Conservation (phyloP, 352 stramenopile genomes). For the Saprolegnia parasitica region DNA sequence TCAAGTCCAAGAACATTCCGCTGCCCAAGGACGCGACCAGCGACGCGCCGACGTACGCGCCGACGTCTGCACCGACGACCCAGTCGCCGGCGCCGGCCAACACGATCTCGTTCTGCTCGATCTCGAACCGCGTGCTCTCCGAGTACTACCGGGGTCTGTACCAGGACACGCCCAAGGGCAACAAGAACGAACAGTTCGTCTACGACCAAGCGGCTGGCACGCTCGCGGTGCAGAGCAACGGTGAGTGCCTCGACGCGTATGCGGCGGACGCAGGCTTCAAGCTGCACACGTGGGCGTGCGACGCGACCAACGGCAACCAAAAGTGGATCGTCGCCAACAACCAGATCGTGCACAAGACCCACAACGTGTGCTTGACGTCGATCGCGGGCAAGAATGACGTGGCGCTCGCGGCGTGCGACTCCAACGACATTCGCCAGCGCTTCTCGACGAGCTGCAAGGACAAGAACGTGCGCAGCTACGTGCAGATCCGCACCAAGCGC, state of each 20-base stretch:
- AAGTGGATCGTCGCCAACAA: slow-evolving; percentile 1
- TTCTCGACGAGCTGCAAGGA: neutral
- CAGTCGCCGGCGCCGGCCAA: neutral
- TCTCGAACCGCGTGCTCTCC: slow-evolving; percentile 12
- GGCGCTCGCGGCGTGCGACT: neutral
- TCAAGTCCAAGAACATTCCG: slow-evolving; percentile 27
- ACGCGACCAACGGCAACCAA: slow-evolving; percentile 9
- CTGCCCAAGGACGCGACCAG: slow-evolving; percentile 6
- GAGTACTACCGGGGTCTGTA: slow-evolving; percentile 14
- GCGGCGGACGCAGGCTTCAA: neutral
- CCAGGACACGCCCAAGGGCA: slow-evolving; percentile 11
- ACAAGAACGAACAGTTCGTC: slow-evolving; percentile 9
- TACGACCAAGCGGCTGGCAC: neutral
- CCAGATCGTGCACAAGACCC: neutral
- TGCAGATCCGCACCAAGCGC: slow-evolving; percentile 1
- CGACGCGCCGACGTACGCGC: neutral
- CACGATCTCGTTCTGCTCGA: slow-evolving; percentile 6
- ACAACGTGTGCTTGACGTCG: slow-evolving; percentile 1
- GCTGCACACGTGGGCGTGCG: slow-evolving; percentile 19
- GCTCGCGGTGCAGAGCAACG: neutral
- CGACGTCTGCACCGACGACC: slow-evolving; percentile 30
- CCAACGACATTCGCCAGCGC: neutral
- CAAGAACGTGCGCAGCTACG: slow-evolving; percentile 13
- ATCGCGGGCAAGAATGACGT: neutral
- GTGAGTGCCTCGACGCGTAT: slow-evolving; percentile 17